phyloP scores from a whole-genome alignment of 2,329 filamentous ascomycete genomes.

The Cadophora luteo-olivacea region DNA sequence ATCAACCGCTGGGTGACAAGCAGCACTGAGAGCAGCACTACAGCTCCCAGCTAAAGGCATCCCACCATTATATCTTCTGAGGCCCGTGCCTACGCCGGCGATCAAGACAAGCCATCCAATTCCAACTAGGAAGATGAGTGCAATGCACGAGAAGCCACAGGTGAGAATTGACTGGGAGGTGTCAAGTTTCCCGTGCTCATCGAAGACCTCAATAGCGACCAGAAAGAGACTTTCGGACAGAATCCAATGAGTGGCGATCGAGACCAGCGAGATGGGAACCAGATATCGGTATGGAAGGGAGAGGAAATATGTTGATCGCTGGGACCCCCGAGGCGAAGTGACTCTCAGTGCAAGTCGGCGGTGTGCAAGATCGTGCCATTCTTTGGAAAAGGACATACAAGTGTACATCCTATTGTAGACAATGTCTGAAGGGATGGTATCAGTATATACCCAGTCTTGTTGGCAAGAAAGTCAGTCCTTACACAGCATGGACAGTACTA shows the following conservation, averaged over 20 bases:
- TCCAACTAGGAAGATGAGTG: slow-evolving; percentile 32
- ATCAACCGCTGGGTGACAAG: slow-evolving; percentile 30
- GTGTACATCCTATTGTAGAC: slow-evolving; percentile 44
- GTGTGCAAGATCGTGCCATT: slow-evolving; percentile 34
- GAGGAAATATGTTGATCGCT: slow-evolving; percentile 47
- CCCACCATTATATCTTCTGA: slow-evolving; percentile 25
- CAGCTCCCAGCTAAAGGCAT: slow-evolving; percentile 35
- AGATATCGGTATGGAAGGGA: slow-evolving; percentile 48
- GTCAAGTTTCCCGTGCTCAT: slow-evolving; percentile 28
- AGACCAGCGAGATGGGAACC: slow-evolving; percentile 33
- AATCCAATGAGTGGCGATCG: slow-evolving; percentile 49
- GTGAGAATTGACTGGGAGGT: slow-evolving; percentile 29
- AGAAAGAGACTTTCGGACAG: slow-evolving; percentile 49
- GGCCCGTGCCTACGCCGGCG: slow-evolving; percentile 26
- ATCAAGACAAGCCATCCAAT: slow-evolving; percentile 30
- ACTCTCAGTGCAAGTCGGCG: slow-evolving; percentile 48
- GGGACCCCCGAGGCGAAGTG: slow-evolving; percentile 40
- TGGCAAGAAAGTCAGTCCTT: not conserved
- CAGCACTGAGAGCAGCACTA: slow-evolving; percentile 34
- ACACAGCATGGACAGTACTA: slow-evolving; percentile 45
- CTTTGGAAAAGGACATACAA: slow-evolving; percentile 32
- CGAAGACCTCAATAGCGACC: slow-evolving; percentile 41
- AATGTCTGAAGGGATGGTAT: slow-evolving; percentile 31
- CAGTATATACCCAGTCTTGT: not conserved
- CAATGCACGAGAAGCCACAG: slow-evolving; percentile 38